A percentile compares a stretch with the other conserved stretches of the same genome.
Conservation (phyloP, 176 grass and related monocot species). For the Oropetium thomaeum region DNA sequence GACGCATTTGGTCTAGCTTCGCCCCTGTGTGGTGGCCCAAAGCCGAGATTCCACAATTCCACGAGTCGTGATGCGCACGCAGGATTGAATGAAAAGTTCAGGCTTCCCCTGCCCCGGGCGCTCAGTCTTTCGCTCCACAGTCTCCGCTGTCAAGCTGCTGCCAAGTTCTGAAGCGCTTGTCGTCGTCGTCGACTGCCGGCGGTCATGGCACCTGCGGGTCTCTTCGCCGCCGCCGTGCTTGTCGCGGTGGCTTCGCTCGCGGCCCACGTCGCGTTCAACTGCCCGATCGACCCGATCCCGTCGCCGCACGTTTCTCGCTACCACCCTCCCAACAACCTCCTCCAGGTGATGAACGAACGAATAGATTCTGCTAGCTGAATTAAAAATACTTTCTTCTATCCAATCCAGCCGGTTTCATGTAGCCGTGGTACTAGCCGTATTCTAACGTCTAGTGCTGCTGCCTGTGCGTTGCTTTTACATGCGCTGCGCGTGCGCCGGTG, state of each 20-base stretch:
- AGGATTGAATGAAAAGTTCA: too few species aligned
- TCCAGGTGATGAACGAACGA: constrained; percentile 58
- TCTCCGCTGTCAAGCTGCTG: too few species aligned
- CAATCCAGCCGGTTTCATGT: not conserved
- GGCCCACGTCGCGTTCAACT: constrained; percentile 49
- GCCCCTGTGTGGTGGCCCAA: too few species aligned
- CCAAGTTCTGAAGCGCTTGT: too few species aligned
- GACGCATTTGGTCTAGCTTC: too few species aligned
- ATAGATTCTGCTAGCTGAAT: not conserved
- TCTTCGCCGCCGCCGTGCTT: constrained; percentile 28
- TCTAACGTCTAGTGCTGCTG: too few species aligned
- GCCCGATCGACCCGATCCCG: constrained; percentile 62
- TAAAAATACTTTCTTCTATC: not conserved
- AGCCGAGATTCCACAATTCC: too few species aligned
- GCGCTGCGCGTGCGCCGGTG: too few species aligned
- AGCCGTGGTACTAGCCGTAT: too few species aligned
- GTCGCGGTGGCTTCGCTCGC: constrained; percentile 29
- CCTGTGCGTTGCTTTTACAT: not conserved
- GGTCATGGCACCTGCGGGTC: constrained; percentile 3
- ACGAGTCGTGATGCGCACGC: too few species aligned
- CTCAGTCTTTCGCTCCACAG: too few species aligned
- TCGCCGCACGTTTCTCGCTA: not conserved
- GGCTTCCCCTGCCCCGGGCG: too few species aligned
- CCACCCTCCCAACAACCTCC: constrained; percentile 55
- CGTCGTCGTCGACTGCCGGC: not conserved